Evolutionary conservation across 2,329 filamentous ascomycete genomes (phyloP).

Genomic region (Microdochium trichocladiopsis): DNA sequence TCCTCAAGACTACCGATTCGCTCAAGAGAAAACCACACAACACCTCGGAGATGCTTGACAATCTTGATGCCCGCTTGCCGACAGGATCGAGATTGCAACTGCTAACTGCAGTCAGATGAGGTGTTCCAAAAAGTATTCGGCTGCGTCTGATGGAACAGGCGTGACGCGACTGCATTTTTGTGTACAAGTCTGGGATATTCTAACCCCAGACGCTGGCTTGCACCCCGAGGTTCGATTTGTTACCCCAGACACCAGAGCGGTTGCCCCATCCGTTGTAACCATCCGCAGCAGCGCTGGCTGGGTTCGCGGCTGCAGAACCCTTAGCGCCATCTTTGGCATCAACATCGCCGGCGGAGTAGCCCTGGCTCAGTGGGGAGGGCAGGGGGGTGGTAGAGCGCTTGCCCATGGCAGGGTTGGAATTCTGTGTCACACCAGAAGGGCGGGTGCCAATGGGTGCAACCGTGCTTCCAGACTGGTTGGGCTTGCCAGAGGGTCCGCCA

Average conservation of each 20-base stretch:
- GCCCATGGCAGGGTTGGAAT: conserved; percentile 53
- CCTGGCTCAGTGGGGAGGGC: conserved; percentile 78
- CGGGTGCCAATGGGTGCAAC: conserved; percentile 94
- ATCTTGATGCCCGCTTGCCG: background rate
- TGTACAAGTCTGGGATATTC: background rate
- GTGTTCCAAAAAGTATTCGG: no score
- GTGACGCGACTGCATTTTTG: background rate
- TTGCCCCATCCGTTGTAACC: conserved; percentile 65
- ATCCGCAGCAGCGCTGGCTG: conserved; percentile 36
- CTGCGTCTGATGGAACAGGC: background rate
- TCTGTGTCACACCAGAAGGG: conserved; percentile 52
- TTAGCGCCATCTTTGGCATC: conserved; percentile 20
- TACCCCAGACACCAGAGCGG: conserved; percentile 78
- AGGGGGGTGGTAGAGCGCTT: conserved; percentile 87
- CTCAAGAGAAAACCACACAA: background rate
- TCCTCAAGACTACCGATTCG: background rate
- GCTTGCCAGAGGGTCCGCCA: conserved; percentile 48
- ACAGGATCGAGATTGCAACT: no score
- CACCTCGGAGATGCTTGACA: background rate
- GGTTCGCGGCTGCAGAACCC: conserved; percentile 51
- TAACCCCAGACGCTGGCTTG: conserved; percentile 95
- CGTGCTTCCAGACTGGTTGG: conserved; percentile 48
- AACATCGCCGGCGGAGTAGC: conserved; percentile 54
- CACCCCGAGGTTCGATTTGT: conserved; percentile 72
- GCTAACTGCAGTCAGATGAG: no score